These are phyloP conservation scores for Russula foetens DNA, from an alignment of 768 basidiomycete species.

Conservation along the genomic window DNA sequence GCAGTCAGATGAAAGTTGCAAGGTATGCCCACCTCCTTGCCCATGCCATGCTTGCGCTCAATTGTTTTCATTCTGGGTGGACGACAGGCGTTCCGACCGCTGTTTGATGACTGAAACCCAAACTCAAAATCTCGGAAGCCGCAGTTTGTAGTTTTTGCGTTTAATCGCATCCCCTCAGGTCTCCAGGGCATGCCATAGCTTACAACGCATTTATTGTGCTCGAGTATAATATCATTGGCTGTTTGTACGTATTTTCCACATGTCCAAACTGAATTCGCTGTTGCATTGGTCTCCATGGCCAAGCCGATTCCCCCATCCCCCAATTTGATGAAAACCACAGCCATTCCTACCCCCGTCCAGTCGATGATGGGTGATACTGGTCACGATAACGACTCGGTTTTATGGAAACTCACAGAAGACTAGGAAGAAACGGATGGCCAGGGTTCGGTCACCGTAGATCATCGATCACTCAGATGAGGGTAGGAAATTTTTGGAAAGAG, in stretches of 20 bases:
- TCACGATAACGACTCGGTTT: neutral
- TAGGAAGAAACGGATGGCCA: neutral
- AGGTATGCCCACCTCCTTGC: constrained; percentile 2
- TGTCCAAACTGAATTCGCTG: constrained; percentile 1
- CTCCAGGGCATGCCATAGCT: neutral
- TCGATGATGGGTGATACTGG: neutral
- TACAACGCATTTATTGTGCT: neutral
- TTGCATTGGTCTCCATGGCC: neutral
- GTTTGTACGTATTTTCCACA: constrained; percentile 8
- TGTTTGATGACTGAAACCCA: constrained; percentile 17
- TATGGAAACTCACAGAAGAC: neutral
- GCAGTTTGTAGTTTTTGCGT: neutral
- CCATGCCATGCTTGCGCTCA: neutral
- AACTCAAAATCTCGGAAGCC: neutral
- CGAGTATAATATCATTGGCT: neutral
- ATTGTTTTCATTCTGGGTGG: neutral
- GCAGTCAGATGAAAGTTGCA: constrained; percentile 14
- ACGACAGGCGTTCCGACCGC: constrained; percentile 14
- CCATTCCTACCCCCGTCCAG: neutral
- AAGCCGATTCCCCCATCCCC: neutral
- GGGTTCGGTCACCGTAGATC: neutral
- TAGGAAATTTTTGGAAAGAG: neutral
- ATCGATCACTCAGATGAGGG: neutral
- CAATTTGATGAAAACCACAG: neutral
- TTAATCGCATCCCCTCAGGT: neutral